Percentiles rank a stretch among this genome's conserved stretches.
phyloP scores from a whole-genome alignment of 768 basidiomycete genomes.

The Clitopilus hobsonii region DNA sequence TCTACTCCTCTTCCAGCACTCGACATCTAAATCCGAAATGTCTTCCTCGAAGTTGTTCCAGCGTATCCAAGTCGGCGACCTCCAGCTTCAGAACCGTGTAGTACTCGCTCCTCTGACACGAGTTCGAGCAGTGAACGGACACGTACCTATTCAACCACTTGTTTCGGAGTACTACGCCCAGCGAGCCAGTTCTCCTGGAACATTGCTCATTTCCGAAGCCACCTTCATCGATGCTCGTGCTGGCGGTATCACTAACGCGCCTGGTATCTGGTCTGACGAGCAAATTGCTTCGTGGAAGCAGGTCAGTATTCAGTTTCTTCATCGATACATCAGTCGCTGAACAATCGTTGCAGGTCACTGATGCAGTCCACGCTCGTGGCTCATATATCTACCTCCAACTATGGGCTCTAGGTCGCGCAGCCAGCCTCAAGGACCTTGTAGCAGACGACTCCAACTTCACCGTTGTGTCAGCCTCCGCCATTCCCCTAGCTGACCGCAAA shows the following conservation, averaged over 20 bases:
- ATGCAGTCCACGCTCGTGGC: conserved; percentile 40
- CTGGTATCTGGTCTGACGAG: conserved; percentile 52
- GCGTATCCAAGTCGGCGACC: conserved; percentile 30
- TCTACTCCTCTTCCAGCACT: not conserved
- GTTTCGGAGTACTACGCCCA: conserved; percentile 43
- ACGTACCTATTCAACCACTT: conserved; percentile 29
- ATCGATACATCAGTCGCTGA: conserved; percentile 9
- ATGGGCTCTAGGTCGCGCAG: too few relatives aligned
- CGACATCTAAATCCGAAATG: not conserved
- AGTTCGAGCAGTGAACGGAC: conserved; percentile 16
- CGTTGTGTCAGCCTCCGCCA: too few relatives aligned
- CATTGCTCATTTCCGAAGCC: conserved; percentile 50
- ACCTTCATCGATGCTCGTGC: conserved; percentile 41
- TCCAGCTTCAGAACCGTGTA: conserved; percentile 36
- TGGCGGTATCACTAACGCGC: conserved; percentile 38
- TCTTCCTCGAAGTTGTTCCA: conserved; percentile 29
- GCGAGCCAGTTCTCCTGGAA: conserved; percentile 38
- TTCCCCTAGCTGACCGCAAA: too few relatives aligned
- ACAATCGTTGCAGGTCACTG: conserved; percentile 36
- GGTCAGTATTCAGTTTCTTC: conserved; percentile 21
- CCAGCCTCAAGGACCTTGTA: too few relatives aligned
- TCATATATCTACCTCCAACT: too few relatives aligned
- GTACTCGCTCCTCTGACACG: conserved; percentile 32
- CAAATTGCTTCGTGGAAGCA: conserved; percentile 58
- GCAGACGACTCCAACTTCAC: too few relatives aligned